Evolutionary conservation across 495 filamentous ascomycete genomes (phyloP), one percentile per base, ranked within the genome.

Genomic region (Penicillium flavigenum): DNA sequence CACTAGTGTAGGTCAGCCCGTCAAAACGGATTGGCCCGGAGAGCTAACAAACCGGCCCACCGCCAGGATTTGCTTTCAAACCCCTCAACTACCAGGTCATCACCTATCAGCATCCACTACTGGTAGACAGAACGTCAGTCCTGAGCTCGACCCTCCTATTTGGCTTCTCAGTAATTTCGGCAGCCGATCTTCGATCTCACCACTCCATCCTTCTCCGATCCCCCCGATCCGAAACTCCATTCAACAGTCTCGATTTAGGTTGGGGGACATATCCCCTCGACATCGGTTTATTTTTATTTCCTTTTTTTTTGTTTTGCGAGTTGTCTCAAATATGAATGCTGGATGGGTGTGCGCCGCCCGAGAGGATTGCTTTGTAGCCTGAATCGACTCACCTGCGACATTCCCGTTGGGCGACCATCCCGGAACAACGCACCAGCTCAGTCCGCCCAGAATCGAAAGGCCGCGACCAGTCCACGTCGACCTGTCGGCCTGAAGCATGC

Each of bases 391-490:
- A 69, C 57, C 68, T 72, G 67, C 63, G 70, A 72, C 68, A 69
- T 66, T 63, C 67, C 63, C 63, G 64, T 71, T 71, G 72, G 67
- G 72, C 68, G 64, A 70, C 63, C 68, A 72, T 62, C 66, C 63
- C 70, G 71, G 73, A 69, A 72, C 76, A 79, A 74, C 76, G 66
- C 76, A 78, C 76, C 72, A 66, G 58, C 58, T 65, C 55, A 70
- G 67, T 61, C 63, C 65, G 62, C 60, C 59, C 71, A 57, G 51
- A 63, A 56, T 59, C 65, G 65, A 66, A 65, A 63, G 56, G 54
- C 62, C 63, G 50, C 60, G 60, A 56, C 66, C 70, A 71, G 66
- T 69, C 70, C 60, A 67, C 64, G 57, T 63, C 49, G 61, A 55
- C 51, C 38, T 26, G 38, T 59, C 58, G 69, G 65, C 63, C 64